Evolutionary conservation across 805 yeast species (phyloP), one percentile per base, ranked within the genome.

Genomic region (Wickerhamomyces ciferrii): DNA sequence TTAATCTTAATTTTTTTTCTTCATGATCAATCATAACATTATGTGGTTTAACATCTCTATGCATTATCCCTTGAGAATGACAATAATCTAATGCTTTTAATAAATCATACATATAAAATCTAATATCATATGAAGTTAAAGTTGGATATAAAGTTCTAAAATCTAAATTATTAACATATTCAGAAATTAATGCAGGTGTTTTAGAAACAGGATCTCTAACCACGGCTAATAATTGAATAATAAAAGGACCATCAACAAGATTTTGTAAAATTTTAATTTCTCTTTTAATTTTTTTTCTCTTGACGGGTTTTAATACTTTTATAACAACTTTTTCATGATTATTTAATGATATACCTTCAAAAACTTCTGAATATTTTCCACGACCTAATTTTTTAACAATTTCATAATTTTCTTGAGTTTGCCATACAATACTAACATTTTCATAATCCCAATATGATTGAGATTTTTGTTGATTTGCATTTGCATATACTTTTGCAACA

Each of bases 31-130:
- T 89, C 96, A 89, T 89, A 39, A 89, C 88, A 60, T 89, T 89
- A 65, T 89, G 96, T 11, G 96, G 96, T 63, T 89, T 89, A 43
- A 89, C 96, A 66, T 89, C 97, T 62, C 97, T 74, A 66, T 89
- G 97, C 84, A 89, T 89, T 53, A 91, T 88, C 34, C 97, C 97
- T 84, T 86, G 86, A 6, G 95, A 85, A 69, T 91, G 97, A 45
- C 88, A 84, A 65, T 77, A 90, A 68, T 91, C 95, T 52, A 91
- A 74, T 0, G 97, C 97, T 47, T 72, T 76, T 57, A 91, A 74
- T 53, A 91, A 71, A 67, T 90, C 94, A 53, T 74, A 81, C 79
- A 91, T 87, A 67, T 91, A 91, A 68, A 67, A 88, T 54, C 88
- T 79, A 53, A 90, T 84, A 62, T 91, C 97, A 44, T 69, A 66